Evolutionary conservation across 371 early-diverging fungal genomes (phyloP).

Genomic region (Mucor circinelloides): DNA sequence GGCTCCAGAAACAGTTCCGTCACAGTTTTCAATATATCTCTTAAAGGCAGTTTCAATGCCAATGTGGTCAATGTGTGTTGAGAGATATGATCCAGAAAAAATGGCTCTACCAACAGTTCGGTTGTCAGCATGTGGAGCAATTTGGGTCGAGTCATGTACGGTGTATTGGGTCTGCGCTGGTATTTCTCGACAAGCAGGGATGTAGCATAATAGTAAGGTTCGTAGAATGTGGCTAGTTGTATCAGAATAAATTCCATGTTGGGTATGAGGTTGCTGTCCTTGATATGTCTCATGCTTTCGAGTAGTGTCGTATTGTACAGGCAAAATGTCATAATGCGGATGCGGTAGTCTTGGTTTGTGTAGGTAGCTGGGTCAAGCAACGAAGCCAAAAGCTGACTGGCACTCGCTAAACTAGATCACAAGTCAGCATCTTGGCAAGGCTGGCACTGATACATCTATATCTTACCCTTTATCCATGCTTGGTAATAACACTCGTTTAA

Average conservation of each 20-base stretch:
- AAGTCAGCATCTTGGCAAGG: neutral
- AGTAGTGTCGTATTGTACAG: conserved; percentile 6
- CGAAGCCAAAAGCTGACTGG: neutral
- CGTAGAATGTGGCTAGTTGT: conserved; percentile 5
- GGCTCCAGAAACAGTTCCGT: neutral
- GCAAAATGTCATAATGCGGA: conserved; percentile 18
- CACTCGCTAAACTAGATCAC: neutral
- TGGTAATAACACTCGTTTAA: conserved; percentile 25
- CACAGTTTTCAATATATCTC: conserved; percentile 11
- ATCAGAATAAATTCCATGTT: conserved; percentile 4
- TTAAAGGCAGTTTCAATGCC: conserved; percentile 9
- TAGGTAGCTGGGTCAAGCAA: neutral
- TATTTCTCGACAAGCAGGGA: conserved; percentile 7
- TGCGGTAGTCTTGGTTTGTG: neutral
- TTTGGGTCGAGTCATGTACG: conserved; percentile 7
- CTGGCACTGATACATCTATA: neutral
- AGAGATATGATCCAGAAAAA: conserved; percentile 24
- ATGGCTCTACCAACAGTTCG: conserved; percentile 22
- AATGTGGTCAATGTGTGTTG: neutral
- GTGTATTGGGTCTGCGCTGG: neutral
- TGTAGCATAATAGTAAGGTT: conserved; percentile 16
- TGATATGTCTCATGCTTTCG: neutral
- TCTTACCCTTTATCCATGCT: neutral
- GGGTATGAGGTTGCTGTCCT: neutral
- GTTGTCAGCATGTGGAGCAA: neutral